A percentile compares a stretch with the other conserved stretches of the same genome.
These are phyloP conservation scores for Phytopythium litorale DNA, from an alignment of 352 stramenopile species.

Conservation along the genomic window DNA sequence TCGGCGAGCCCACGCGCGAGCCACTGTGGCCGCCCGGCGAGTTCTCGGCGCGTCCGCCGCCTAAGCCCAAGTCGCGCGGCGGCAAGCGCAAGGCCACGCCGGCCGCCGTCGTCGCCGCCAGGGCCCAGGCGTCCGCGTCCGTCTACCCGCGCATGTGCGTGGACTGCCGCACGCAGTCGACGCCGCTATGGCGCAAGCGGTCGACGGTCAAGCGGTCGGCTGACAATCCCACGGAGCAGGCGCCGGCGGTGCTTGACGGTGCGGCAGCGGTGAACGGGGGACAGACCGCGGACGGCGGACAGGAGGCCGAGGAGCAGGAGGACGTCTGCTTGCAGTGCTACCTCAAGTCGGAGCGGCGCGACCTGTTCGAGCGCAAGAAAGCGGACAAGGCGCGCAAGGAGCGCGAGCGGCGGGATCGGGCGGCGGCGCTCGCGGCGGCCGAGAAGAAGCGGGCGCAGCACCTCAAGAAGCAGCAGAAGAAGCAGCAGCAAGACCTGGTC, in stretches of 20 bases:
- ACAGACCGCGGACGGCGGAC: slow-evolving; percentile 3
- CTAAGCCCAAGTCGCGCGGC: slow-evolving; percentile 37
- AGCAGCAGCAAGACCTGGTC: slow-evolving; percentile 14
- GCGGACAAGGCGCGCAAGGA: slow-evolving; percentile 30
- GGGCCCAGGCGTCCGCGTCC: slow-evolving; percentile 17
- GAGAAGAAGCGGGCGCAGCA: slow-evolving; percentile 49
- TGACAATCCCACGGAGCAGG: not conserved
- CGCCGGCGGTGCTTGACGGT: not conserved
- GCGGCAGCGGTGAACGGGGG: slow-evolving; percentile 1
- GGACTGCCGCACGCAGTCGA: slow-evolving; percentile 58
- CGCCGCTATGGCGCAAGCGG: slow-evolving; percentile 60
- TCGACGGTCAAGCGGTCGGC: slow-evolving; percentile 8
- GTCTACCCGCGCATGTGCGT: slow-evolving; percentile 26
- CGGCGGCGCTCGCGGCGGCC: slow-evolving; percentile 5
- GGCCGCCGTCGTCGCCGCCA: slow-evolving; percentile 36
- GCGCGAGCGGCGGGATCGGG: slow-evolving; percentile 25
- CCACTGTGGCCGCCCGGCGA: slow-evolving; percentile 71
- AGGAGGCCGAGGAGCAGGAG: slow-evolving; percentile 17
- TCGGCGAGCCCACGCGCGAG: slow-evolving; percentile 44
- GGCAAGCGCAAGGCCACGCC: slow-evolving; percentile 61
- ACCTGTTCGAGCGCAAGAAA: slow-evolving; percentile 61
- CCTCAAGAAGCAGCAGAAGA: slow-evolving; percentile 62
- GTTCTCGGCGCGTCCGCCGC: slow-evolving; percentile 56
- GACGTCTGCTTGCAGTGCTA: slow-evolving; percentile 73
- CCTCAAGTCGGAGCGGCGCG: slow-evolving; percentile 57